Evolutionary conservation across 345 rosid genomes (phyloP).

Genomic region (Citrus sinensis): DVS_A1.0 CM039162.1:3664001-3664500

Average conservation of each 20-base stretch:
- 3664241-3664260: neutral
- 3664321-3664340: conserved; percentile 20
- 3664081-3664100: too few relatives aligned
- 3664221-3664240: neutral
- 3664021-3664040: too few relatives aligned
- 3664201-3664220: neutral
- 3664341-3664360: conserved; percentile 8
- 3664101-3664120: too few relatives aligned
- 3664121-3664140: too few relatives aligned
- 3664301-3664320: neutral
- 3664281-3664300: neutral
- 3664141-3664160: too few relatives aligned
- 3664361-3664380: conserved; percentile 40
- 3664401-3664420: conserved; percentile 38
- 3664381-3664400: conserved; percentile 46
- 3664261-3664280: neutral
- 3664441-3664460: conserved; percentile 48
- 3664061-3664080: too few relatives aligned
- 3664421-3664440: conserved; percentile 52
- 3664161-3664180: too few relatives aligned
- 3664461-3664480: conserved; percentile 46
- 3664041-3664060: too few relatives aligned
- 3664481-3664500: conserved; percentile 55
- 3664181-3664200: neutral
- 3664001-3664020: too few relatives aligned